Evolutionary conservation across 495 filamentous ascomycete species (phyloP).

Genomic region (Umbilicaria muhlenbergii): DNA sequence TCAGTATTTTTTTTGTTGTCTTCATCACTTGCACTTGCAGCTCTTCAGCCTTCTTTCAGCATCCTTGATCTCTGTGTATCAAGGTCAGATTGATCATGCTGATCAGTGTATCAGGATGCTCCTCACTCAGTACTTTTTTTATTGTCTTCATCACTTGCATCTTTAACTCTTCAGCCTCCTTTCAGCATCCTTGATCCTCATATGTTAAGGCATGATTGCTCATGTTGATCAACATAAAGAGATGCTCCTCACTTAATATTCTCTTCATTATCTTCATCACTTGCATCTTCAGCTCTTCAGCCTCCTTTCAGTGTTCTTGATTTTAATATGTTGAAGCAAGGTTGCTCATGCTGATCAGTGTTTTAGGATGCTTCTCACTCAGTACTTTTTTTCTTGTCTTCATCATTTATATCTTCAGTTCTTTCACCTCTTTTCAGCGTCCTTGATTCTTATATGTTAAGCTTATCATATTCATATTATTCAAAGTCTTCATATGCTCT

Average conservation of each 20-base stretch:
- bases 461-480: constrained; percentile 5
- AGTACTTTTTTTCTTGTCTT: constrained; percentile 6
- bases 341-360: constrained; percentile 2
- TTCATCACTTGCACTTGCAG: no score
- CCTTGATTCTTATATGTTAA: constrained; percentile 4
- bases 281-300: no score
- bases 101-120: constrained; percentile 15
- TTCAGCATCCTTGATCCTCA: constrained; percentile 6
- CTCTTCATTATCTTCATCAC: not conserved
- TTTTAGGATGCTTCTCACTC: constrained; percentile 7
- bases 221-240: not conserved
- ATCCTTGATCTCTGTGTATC: no score
- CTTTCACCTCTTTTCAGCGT: constrained; percentile 11
- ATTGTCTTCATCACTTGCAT: constrained; percentile 4
- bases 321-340: not conserved
- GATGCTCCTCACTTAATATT: not conserved
- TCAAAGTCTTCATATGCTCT: constrained; percentile 6
- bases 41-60: no score
- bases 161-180: constrained; percentile 13
- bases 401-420: constrained; percentile 6
- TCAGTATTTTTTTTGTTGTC: no score
- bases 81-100: constrained; percentile 12
- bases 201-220: constrained; percentile 1
- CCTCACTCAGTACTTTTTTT: constrained; percentile 12
- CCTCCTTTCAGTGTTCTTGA: no score